phyloP scores from a whole-genome alignment of 1,284 basidiomycete genomes.

The Moesziomyces parantarcticus region DNA sequence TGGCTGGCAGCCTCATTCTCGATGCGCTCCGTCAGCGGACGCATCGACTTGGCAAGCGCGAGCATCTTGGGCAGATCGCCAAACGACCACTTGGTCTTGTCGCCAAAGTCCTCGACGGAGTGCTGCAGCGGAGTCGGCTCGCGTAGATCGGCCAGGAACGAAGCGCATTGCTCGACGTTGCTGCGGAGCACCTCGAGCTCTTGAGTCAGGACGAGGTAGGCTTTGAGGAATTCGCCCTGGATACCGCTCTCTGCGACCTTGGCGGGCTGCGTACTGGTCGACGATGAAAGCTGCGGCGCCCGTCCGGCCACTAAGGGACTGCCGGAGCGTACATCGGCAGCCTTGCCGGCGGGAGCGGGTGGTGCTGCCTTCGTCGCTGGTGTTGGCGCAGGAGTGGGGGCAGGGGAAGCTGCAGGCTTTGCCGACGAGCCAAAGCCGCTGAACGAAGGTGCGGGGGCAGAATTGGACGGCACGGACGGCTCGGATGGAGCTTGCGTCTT shows the following conservation, averaged over 20 bases:
- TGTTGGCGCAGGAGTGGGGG: conserved; percentile 3
- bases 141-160: conserved; percentile 66
- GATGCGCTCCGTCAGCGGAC: conserved; percentile 26
- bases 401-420: conserved; percentile 10
- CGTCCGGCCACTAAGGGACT: conserved; percentile 22
- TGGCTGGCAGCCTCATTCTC: conserved; percentile 38
- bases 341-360: conserved; percentile 4
- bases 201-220: conserved; percentile 67
- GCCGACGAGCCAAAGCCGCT: conserved; percentile 5
- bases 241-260: conserved; percentile 61
- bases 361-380: conserved; percentile 3
- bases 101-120: conserved; percentile 47
- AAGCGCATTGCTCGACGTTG: conserved; percentile 39
- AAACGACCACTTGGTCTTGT: conserved; percentile 65
- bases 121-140: conserved; percentile 40
- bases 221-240: conserved; percentile 61
- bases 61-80: conserved; percentile 66
- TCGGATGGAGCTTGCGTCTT: conserved; percentile 7
- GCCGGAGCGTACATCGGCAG: conserved; percentile 1
- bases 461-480: background rate
- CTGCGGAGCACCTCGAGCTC: conserved; percentile 63
- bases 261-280: conserved; percentile 16
- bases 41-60: conserved; percentile 52
- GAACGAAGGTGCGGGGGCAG: conserved; percentile 10
- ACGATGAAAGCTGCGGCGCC: conserved; percentile 29